phyloP scores from a whole-genome alignment of 192 early-diverging fungal genomes.

The Coemansia sp. region DNA sequence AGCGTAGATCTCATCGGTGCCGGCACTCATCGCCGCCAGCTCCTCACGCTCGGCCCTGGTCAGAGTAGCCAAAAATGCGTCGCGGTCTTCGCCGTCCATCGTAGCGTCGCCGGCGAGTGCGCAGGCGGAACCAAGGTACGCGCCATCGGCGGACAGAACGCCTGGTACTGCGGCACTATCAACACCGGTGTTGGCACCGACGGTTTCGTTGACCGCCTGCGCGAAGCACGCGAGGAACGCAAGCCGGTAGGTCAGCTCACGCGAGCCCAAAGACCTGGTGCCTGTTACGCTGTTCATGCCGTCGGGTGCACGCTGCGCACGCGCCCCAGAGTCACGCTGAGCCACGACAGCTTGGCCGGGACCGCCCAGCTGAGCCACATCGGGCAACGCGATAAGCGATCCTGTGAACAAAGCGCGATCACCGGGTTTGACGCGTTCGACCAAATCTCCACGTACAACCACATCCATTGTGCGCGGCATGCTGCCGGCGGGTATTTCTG shows the following conservation, averaged over 20 bases:
- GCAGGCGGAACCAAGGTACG: constrained; percentile 15
- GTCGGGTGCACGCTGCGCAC: constrained; percentile 58
- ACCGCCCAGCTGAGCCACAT: constrained; percentile 78
- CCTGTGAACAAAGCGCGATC: constrained; percentile 89
- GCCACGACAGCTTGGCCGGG: constrained; percentile 64
- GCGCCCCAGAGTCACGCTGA: constrained; percentile 53
- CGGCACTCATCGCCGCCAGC: constrained; percentile 65
- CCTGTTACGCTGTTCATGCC: constrained; percentile 76
- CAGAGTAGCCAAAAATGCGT: constrained; percentile 63
- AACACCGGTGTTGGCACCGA: constrained; percentile 20
- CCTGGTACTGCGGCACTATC: constrained; percentile 11
- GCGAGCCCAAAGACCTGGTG: constrained; percentile 81
- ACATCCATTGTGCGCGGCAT: constrained; percentile 97
- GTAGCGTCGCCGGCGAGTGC: constrained; percentile 59
- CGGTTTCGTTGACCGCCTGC: constrained; percentile 50
- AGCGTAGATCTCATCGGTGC: constrained; percentile 66
- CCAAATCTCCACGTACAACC: constrained; percentile 88
- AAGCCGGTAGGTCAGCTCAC: constrained; percentile 91
- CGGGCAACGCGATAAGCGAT: constrained; percentile 88
- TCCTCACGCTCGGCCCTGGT: constrained; percentile 75
- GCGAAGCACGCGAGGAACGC: constrained; percentile 86
- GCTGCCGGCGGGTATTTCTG: constrained; percentile 94
- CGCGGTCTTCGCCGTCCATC: constrained; percentile 63
- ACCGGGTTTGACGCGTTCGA: constrained; percentile 94
- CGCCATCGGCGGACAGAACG: constrained; percentile 14